Evolutionary conservation across 352 stramenopile genomes (phyloP), one percentile per base, ranked within the genome.

Genomic region (Phytophthora pseudosyringae): DNA sequence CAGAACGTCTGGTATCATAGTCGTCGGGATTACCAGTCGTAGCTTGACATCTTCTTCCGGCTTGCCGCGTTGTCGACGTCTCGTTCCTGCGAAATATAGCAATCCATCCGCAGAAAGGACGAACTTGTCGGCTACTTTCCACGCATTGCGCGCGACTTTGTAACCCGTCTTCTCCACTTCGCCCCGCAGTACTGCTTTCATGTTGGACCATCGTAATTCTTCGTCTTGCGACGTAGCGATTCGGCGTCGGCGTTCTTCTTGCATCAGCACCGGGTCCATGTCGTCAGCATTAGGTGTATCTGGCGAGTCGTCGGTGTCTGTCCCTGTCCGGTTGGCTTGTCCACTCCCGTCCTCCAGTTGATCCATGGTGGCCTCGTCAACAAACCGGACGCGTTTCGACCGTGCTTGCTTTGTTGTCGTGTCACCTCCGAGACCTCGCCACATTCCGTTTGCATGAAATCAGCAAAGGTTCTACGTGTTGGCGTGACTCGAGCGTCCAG

Each of bases 1-100:
- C 1, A 61, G 28, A 7, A 62, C 46, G 29, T 68, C 59, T 10
- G 43, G 28, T 35, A 58, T 56, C 49, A 66, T 56, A 5, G 58
- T 49, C 0, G 47, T 59, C 7, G 58, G 58, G 5, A 67, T 43
- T 12, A 67, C 59, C 16, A 67, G 36, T 18, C 39, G 11, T 13
- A 39, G 50, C 31, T 48, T 51, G 7, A 21, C 18, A 1, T 25
- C 36, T 18, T 50, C 28, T n/a, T 45, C 15, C 2, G 4, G 52
- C 10, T 26, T 33, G 3, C 29, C 38, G 3, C 11, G 35, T n/a
- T 35, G 10, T 11, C 48, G 43, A 35, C 8, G 47, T 15, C 35
- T 40, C 16, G 33, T 21, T 13, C 36, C 32, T 4, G 55, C 1
- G 41, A 51, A 50, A 13, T 60, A 51, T 1, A 60, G 36, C 15